phyloP scores from a whole-genome alignment of 352 stramenopile species.

The Phytophthora agathidicida region DNA sequence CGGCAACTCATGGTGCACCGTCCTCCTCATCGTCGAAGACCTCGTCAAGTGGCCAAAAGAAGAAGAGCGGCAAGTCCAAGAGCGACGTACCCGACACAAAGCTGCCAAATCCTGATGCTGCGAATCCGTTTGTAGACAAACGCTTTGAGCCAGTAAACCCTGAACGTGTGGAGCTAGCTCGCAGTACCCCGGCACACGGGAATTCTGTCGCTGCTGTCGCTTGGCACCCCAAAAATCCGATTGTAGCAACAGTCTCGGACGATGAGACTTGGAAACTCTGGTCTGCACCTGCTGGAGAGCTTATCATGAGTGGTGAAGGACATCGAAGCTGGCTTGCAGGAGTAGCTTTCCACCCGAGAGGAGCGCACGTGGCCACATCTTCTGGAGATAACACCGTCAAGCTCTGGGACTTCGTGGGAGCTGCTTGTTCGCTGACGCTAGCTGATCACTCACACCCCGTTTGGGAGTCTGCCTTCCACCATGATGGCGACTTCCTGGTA shows the following conservation, averaged over 20 bases:
- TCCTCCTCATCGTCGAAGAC: constrained; percentile 21
- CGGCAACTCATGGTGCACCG: constrained; percentile 8
- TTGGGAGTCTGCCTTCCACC: constrained; percentile 93
- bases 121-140: constrained; percentile 80
- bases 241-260: constrained; percentile 93
- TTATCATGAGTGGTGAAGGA: constrained; percentile 95
- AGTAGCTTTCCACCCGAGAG: constrained; percentile 92
- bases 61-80: constrained; percentile 48
- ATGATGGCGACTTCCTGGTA: constrained; percentile 93
- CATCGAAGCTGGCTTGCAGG: constrained; percentile 92
- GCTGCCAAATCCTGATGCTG: constrained; percentile 60
- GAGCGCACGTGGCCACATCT: constrained; percentile 92
- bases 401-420: constrained; percentile 94
- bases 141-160: constrained; percentile 68
- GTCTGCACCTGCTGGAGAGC: constrained; percentile 91
- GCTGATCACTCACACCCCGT: constrained; percentile 94
- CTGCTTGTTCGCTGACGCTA: constrained; percentile 89
- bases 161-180: constrained; percentile 81
- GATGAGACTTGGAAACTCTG: constrained; percentile 96
- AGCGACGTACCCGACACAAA: constrained; percentile 54
- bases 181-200: constrained; percentile 91
- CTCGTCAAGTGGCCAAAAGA: constrained; percentile 33
- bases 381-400: constrained; percentile 95
- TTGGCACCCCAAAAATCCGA: constrained; percentile 94
- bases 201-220: constrained; percentile 91